Evolutionary conservation across 352 stramenopile genomes (phyloP).

Genomic region (Phytophthora fragariaefolia): DNA sequence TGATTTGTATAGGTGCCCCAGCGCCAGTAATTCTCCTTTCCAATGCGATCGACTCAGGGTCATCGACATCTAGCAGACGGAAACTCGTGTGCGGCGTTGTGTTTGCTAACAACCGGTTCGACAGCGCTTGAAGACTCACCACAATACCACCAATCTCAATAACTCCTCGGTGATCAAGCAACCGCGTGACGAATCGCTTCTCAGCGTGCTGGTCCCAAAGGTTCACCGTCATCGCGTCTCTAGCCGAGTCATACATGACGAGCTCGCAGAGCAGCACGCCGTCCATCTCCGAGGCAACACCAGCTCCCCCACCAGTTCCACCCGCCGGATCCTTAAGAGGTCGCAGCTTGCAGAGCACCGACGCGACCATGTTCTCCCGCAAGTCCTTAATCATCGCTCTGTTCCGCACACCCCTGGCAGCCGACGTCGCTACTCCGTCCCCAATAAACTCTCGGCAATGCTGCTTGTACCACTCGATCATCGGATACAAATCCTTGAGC

Average conservation of each 20-base stretch:
- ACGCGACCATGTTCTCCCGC: slow-evolving; percentile 64
- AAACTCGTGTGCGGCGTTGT: slow-evolving; percentile 65
- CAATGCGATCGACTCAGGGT: slow-evolving; percentile 37
- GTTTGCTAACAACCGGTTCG: slow-evolving; percentile 59
- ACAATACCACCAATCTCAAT: slow-evolving; percentile 53
- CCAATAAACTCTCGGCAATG: slow-evolving; percentile 53
- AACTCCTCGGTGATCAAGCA: slow-evolving; percentile 46
- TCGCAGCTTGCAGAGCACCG: slow-evolving; percentile 49
- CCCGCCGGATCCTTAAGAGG: not conserved
- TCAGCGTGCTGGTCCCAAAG: slow-evolving; percentile 76
- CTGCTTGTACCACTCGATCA: slow-evolving; percentile 77
- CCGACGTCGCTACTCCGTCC: not conserved
- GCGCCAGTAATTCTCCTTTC: slow-evolving; percentile 18
- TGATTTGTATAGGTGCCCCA: not conserved
- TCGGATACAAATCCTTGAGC: slow-evolving; percentile 61
- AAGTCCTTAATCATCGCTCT: slow-evolving; percentile 50
- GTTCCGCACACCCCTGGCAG: slow-evolving; percentile 12
- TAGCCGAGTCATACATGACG: slow-evolving; percentile 47
- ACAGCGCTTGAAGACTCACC: slow-evolving; percentile 52
- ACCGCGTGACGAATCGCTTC: slow-evolving; percentile 41
- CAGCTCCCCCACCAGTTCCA: slow-evolving; percentile 1
- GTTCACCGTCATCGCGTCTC: slow-evolving; percentile 57
- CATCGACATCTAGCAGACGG: slow-evolving; percentile 31
- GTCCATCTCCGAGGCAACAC: slow-evolving; percentile 36
- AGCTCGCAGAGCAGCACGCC: slow-evolving; percentile 56